These are phyloP conservation scores for Neocucurbitaria cava DNA, from an alignment of 2,329 filamentous ascomycete genomes.

Conservation along the genomic window DNA sequence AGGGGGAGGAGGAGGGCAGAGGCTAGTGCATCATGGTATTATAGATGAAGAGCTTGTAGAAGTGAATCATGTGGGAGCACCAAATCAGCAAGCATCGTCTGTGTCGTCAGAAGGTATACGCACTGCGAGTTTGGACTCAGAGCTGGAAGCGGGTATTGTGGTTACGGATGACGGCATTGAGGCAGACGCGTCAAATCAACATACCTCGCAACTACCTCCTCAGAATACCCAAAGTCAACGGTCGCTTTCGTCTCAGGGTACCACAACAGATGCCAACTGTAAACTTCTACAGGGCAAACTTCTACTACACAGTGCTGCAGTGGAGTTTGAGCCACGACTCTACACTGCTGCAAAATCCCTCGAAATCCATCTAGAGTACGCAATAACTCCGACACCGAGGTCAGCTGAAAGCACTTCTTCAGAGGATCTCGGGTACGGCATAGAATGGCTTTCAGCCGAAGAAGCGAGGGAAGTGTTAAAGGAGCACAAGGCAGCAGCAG, in stretches of 20 bases:
- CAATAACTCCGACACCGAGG: neutral
- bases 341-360: conserved; percentile 2
- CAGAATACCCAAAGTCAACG: neutral
- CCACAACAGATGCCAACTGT: neutral
- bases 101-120: neutral
- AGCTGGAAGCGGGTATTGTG: neutral
- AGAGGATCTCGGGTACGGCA: conserved; percentile 6
- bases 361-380: conserved; percentile 12
- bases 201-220: neutral
- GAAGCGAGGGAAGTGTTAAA: conserved; percentile 4
- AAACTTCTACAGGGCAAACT: neutral
- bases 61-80: neutral
- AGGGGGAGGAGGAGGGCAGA: too few species aligned
- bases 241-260: neutral
- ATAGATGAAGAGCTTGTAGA: neutral
- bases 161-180: neutral
- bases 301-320: neutral
- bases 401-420: neutral
- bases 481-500: conserved; percentile 2
- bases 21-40: neutral
- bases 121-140: neutral
- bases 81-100: neutral
- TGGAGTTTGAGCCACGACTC: conserved; percentile 3
- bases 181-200: neutral
- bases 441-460: conserved; percentile 12